Evolutionary conservation across 2,329 filamentous ascomycete genomes (phyloP).

Genomic region (Epichloe gansuensis): DNA sequence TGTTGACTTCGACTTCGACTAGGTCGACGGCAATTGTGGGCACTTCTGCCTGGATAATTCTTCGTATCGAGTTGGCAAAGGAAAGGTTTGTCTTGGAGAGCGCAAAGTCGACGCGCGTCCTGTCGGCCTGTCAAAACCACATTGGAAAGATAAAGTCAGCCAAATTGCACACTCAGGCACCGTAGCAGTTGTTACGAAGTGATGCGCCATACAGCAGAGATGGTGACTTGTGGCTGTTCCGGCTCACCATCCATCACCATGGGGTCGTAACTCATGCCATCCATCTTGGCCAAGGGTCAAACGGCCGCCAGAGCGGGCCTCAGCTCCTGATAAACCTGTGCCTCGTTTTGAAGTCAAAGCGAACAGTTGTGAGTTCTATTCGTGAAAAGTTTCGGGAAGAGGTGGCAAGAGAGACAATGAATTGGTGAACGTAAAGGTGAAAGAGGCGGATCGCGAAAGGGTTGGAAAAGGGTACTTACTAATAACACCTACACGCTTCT

Average conservation of each 20-base stretch:
- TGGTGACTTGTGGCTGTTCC: slow-evolving; percentile 45
- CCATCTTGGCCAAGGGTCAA: slow-evolving; percentile 18
- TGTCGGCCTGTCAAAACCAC: slow-evolving; percentile 50
- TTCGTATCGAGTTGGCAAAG: slow-evolving; percentile 85
- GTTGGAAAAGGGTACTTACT: too few species aligned
- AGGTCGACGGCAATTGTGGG: slow-evolving; percentile 91
- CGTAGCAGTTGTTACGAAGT: background rate
- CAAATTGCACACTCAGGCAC: background rate
- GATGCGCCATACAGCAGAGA: slow-evolving; percentile 39
- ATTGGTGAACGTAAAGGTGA: too few species aligned
- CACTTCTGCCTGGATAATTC: slow-evolving; percentile 85
- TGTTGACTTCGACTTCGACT: slow-evolving; percentile 86
- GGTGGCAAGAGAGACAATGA: too few species aligned
- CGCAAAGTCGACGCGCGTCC: slow-evolving; percentile 78
- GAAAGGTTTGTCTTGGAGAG: slow-evolving; percentile 80
- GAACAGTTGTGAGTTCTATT: background rate
- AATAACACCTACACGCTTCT: too few species aligned
- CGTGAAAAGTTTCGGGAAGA: background rate
- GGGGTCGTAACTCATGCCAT: slow-evolving; percentile 46
- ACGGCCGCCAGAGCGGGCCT: slow-evolving; percentile 3
- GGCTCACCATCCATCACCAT: slow-evolving; percentile 48
- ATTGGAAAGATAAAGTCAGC: background rate
- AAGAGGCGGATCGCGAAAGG: too few species aligned
- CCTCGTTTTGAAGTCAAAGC: background rate
- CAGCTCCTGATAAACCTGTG: background rate